A percentile compares a stretch with the other conserved stretches of the same genome.
Conservation (phyloP, 306 rosid species). For the Bauhinia variegata region DNA sequence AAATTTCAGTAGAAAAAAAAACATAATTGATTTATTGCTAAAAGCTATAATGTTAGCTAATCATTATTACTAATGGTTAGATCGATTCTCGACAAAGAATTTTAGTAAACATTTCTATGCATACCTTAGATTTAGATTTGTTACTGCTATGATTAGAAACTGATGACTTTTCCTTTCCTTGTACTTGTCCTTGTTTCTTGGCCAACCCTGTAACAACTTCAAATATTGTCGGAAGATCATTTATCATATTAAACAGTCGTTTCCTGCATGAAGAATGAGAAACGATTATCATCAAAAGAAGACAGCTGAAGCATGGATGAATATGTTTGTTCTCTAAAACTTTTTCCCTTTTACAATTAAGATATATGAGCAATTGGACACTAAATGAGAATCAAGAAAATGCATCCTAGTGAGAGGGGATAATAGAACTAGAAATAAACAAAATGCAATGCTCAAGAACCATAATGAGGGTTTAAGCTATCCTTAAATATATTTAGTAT, state of each 20-base stretch:
- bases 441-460: too few species aligned
- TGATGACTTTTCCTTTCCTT: slow-evolving; percentile 73
- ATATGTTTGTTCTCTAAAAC: too few species aligned
- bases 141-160: slow-evolving; percentile 69
- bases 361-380: too few species aligned
- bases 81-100: slow-evolving; percentile 1
- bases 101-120: slow-evolving; percentile 7
- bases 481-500: too few species aligned
- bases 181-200: slow-evolving; percentile 79
- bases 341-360: too few species aligned
- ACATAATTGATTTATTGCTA: not conserved
- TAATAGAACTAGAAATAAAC: too few species aligned
- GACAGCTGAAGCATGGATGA: slow-evolving; percentile 2
- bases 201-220: slow-evolving; percentile 71
- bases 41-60: slow-evolving; percentile 10
- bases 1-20: not conserved
- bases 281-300: slow-evolving; percentile 14
- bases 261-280: slow-evolving; percentile 58
- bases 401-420: too few species aligned
- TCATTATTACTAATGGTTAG: not conserved
- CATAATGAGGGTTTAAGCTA: too few species aligned
- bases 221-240: slow-evolving; percentile 84
- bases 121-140: slow-evolving; percentile 76
- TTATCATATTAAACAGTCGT: slow-evolving; percentile 76
- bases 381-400: too few species aligned